These are phyloP conservation scores for Gryganskiella cystojenkinii DNA, from an alignment of 192 early-diverging fungal genomes.

Conservation along the genomic window DNA sequence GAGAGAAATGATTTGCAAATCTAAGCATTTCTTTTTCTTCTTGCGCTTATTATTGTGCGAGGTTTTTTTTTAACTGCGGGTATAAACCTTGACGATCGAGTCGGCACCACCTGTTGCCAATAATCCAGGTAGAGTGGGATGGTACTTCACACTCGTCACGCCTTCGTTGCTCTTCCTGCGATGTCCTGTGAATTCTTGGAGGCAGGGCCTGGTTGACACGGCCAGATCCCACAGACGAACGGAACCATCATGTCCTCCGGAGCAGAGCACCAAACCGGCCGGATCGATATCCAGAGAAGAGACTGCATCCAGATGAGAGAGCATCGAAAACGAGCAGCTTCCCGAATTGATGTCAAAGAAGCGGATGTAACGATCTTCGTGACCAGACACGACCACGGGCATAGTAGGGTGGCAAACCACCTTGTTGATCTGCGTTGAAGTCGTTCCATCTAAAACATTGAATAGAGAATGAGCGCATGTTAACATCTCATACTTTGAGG, in stretches of 20 bases:
- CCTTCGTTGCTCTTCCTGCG: conserved; percentile 81
- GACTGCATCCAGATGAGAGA: conserved; percentile 76
- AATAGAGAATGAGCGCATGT: background rate
- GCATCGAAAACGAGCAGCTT: conserved; percentile 68
- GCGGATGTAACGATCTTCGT: conserved; percentile 80
- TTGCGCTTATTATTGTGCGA: too few relatives aligned
- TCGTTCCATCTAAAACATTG: conserved; percentile 56
- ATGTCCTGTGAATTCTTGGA: conserved; percentile 82
- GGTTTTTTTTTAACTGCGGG: conserved; percentile 22
- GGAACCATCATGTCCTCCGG: conserved; percentile 76
- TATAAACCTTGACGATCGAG: conserved; percentile 68
- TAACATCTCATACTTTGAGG: too few relatives aligned
- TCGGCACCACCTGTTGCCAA: conserved; percentile 70
- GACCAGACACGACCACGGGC: conserved; percentile 76
- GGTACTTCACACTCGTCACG: conserved; percentile 70
- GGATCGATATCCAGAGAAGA: conserved; percentile 74
- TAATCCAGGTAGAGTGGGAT: conserved; percentile 60
- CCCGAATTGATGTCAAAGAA: conserved; percentile 81
- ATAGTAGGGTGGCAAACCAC: conserved; percentile 78
- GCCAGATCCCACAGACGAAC: conserved; percentile 83
- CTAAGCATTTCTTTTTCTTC: too few relatives aligned
- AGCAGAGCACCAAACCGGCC: conserved; percentile 64
- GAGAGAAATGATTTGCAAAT: too few relatives aligned
- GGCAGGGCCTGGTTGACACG: conserved; percentile 60
- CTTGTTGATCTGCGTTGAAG: conserved; percentile 79